Evolutionary conservation across 2,329 filamentous ascomycete genomes (phyloP).

Genomic region (Colletotrichum paranaense): DNA sequence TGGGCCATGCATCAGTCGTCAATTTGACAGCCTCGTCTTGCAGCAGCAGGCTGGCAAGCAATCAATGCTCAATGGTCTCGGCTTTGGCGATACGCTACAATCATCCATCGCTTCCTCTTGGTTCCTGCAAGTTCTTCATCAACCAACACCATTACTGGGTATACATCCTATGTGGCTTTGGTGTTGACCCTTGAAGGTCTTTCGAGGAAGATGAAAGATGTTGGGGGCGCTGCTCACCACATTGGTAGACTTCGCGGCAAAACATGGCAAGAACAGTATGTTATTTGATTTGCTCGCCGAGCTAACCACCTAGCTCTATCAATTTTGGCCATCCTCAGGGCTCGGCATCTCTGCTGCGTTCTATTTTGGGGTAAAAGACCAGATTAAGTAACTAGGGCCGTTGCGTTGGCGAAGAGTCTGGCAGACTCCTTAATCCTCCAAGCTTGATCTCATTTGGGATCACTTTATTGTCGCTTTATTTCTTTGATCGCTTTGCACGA

Average conservation of each 20-base stretch:
- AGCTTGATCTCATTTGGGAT: neutral
- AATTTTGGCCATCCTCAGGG: neutral
- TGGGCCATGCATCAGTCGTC: neutral
- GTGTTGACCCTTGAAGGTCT: neutral
- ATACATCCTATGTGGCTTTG: slow-evolving; percentile 5
- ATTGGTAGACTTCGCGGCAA: slow-evolving; percentile 5
- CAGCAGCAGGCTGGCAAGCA: neutral
- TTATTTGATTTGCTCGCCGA: slow-evolving; percentile 1
- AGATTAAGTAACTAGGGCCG: neutral
- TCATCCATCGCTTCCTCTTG: neutral
- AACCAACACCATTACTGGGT: neutral
- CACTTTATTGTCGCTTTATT: neutral
- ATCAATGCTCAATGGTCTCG: neutral
- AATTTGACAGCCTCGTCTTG: neutral
- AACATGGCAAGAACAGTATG: slow-evolving; percentile 23
- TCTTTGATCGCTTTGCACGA: slow-evolving; percentile 5
- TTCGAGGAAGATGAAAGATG: neutral
- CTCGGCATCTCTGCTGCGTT: slow-evolving; percentile 9
- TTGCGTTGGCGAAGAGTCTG: slow-evolving; percentile 6
- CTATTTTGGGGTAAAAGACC: neutral
- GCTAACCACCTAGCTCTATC: slow-evolving; percentile 11
- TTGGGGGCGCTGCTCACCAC: neutral
- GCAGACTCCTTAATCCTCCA: neutral
- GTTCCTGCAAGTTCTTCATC: slow-evolving; percentile 2
- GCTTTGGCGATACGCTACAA: neutral